Percentiles rank a stretch among this genome's conserved stretches.
These are phyloP conservation scores for Stemphylium vesicarium DNA, from an alignment of 2,329 filamentous ascomycete genomes.

Conservation along the genomic window DNA sequence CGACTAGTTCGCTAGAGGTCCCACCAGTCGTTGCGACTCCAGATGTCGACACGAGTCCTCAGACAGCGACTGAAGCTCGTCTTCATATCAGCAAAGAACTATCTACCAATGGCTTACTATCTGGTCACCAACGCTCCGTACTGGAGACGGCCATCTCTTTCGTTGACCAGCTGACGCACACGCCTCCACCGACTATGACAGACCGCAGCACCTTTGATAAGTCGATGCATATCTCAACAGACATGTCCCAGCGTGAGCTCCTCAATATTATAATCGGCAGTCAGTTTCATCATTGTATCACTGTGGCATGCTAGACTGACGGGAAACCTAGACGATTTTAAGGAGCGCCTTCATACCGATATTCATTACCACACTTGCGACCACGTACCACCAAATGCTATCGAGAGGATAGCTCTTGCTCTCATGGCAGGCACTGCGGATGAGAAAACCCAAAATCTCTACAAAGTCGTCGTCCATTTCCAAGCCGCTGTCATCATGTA, in stretches of 20 bases:
- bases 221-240: conserved; percentile 32
- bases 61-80: conserved; percentile 33
- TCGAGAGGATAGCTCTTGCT: conserved; percentile 38
- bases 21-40: conserved; percentile 16
- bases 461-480: conserved; percentile 42
- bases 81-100: conserved; percentile 39
- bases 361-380: conserved; percentile 36
- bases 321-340: conserved; percentile 24
- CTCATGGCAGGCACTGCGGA: conserved; percentile 38
- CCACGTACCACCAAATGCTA: conserved; percentile 38
- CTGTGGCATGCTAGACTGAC: background rate
- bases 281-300: conserved; percentile 8
- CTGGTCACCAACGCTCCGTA: conserved; percentile 35
- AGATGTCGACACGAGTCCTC: conserved; percentile 26
- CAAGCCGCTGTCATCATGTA: conserved; percentile 37
- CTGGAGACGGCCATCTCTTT: conserved; percentile 40
- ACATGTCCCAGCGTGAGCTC: conserved; percentile 34
- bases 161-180: conserved; percentile 38
- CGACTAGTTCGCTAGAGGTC: conserved; percentile 21
- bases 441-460: conserved; percentile 37
- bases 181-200: conserved; percentile 25
- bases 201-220: conserved; percentile 36
- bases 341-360: conserved; percentile 14
- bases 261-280: conserved; percentile 36
- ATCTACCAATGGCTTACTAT: conserved; percentile 33